Base-by-base conservation (phyloP, 177 flowering plant species). In the Tripterygium wilfordii region DNA sequence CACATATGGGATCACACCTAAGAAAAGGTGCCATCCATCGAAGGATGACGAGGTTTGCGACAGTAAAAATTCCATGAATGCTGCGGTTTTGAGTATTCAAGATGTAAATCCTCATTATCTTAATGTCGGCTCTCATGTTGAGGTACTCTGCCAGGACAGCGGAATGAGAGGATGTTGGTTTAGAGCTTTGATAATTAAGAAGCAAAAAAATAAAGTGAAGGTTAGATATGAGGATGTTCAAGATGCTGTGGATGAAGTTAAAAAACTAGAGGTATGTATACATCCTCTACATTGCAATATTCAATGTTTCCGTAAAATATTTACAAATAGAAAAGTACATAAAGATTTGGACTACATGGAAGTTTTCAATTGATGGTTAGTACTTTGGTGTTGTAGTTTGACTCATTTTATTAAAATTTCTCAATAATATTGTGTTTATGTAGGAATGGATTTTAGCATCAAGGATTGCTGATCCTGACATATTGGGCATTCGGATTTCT, bases 151-250 rank as follows among this genome's bases (percentile, higher is more conserved):
- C 30, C 95, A 87, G 65, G 97, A 90, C 58, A 87, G 96, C 78
- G 97, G 97, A 27, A 71, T 90, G 8, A 76, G 83, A 56, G 96
- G 97, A 0, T 87, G 96, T 53, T 90, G 97, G 97, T 76, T 80
- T 53, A 70, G 82, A 60, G 89, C 82, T 53, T 57, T 54, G 30
- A 60, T 90, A 30, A 59, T 84, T 26, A 84, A 87, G 76, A 81
- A 56, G 61, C 68, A 55, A 57, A 73, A 71, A 42, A 66, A 76
- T 44, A 87, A 79, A 56, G 76, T 90, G 55, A 87, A 90, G 70
- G 78, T 90, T 44, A 75, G 51, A 15, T 90, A 90, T 54, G 69
- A 74, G 33, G 96, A 90, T 62, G 41, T 90, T 52, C 68, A 40
- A 39, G 91, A 90, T 77, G 96, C 85, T 8, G 78, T 18, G 13